A percentile compares a stretch with the other conserved stretches of the same genome.
phyloP scores from a whole-genome alignment of 179 eudicot genomes.

The Heliamphora ciliata region DNA sequence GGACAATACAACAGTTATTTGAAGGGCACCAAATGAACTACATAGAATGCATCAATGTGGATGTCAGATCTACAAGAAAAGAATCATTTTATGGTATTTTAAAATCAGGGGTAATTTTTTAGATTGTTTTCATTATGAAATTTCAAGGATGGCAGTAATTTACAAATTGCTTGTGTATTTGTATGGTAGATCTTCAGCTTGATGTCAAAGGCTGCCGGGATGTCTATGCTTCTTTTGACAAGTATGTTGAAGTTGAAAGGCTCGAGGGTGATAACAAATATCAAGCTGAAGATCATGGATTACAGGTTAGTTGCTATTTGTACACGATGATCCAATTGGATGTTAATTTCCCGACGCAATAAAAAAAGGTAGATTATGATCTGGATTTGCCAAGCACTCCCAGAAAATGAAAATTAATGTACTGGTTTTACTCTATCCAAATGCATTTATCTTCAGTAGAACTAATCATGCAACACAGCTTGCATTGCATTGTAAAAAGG shows the following conservation, averaged over 20 bases:
- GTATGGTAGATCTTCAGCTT: slow-evolving; percentile 65
- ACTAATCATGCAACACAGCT: too few relatives aligned
- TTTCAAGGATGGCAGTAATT: too few relatives aligned
- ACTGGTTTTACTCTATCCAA: too few relatives aligned
- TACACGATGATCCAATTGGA: neutral
- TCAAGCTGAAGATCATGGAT: slow-evolving; percentile 70
- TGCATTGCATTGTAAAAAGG: too few relatives aligned
- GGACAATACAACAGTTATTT: slow-evolving; percentile 74
- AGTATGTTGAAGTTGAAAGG: slow-evolving; percentile 85
- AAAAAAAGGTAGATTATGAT: too few relatives aligned
- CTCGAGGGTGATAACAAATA: slow-evolving; percentile 87
- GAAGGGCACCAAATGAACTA: slow-evolving; percentile 95
- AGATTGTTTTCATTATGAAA: too few relatives aligned
- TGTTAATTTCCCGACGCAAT: too few relatives aligned
- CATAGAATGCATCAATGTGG: slow-evolving; percentile 87
- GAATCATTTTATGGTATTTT: slow-evolving; percentile 78
- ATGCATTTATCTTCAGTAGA: too few relatives aligned
- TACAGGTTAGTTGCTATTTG: slow-evolving; percentile 45
- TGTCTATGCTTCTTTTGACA: slow-evolving; percentile 89
- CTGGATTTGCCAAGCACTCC: too few relatives aligned
- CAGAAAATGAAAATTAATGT: too few relatives aligned
- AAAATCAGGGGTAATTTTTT: too few relatives aligned
- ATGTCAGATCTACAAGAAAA: slow-evolving; percentile 76
- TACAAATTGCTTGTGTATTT: slow-evolving; percentile 4
- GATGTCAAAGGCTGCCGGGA: slow-evolving; percentile 88